A percentile compares a stretch with the other conserved stretches of the same genome.
Conservation (phyloP, 495 filamentous ascomycete genomes). For the Trichoderma orchidacearum region DNA sequence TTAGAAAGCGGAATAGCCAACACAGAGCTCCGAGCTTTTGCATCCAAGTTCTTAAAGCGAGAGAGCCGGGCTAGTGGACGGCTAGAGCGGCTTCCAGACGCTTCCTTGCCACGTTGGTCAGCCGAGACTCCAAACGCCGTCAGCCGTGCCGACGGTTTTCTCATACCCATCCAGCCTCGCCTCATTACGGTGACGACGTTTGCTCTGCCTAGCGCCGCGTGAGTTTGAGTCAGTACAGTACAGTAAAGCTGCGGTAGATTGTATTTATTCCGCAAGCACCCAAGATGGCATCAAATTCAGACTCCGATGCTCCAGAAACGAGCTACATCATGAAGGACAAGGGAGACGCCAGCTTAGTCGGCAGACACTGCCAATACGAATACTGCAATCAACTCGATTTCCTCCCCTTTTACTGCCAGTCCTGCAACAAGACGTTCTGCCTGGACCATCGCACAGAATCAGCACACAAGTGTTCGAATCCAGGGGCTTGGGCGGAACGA, state of each 20-base stretch:
- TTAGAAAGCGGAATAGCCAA: no score
- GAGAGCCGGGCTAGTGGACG: neutral
- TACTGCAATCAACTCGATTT: constrained; percentile 95
- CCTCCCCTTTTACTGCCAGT: constrained; percentile 88
- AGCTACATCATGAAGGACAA: constrained; percentile 40
- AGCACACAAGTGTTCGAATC: constrained; percentile 65
- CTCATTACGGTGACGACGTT: neutral
- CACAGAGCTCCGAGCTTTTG: no score
- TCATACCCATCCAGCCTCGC: neutral
- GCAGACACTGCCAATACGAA: constrained; percentile 77
- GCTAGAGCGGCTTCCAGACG: constrained; percentile 1
- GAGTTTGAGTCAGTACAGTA: neutral
- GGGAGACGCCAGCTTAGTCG: constrained; percentile 71
- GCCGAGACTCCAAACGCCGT: neutral
- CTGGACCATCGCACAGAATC: constrained; percentile 88
- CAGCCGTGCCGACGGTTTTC: neutral
- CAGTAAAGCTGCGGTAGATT: neutral
- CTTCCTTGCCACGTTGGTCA: constrained; percentile 3
- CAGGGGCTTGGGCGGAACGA: constrained; percentile 74
- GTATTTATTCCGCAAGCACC: neutral
- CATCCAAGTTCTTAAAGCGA: neutral
- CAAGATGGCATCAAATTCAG: constrained; percentile 7
- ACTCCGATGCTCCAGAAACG: constrained; percentile 18
- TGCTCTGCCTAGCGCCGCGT: neutral
- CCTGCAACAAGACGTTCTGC: constrained; percentile 74